These are phyloP conservation scores for Candida vartiovaarae DNA, from an alignment of 805 yeast genomes.

Conservation along the genomic window DNA sequence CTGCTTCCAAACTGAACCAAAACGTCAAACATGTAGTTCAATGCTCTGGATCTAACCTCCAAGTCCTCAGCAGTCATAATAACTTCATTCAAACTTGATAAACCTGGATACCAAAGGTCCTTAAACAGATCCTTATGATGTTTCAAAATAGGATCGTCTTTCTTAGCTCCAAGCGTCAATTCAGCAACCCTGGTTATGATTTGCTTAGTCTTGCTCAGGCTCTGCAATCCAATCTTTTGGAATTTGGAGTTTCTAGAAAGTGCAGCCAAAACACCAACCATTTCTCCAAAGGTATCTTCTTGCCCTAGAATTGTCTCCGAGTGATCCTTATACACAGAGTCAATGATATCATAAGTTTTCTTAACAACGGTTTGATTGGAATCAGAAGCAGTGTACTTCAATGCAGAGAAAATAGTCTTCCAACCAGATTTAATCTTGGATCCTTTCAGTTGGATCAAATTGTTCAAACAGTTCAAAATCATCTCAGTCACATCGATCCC, in stretches of 20 bases:
- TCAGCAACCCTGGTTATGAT: slow-evolving; percentile 55
- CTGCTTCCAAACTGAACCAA: slow-evolving; percentile 72
- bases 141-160: slow-evolving; percentile 16
- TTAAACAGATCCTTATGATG: slow-evolving; percentile 38
- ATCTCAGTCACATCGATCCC: slow-evolving; percentile 72
- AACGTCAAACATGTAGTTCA: slow-evolving; percentile 75
- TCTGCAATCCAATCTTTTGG: slow-evolving; percentile 74
- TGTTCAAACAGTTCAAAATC: slow-evolving; percentile 84
- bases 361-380: slow-evolving; percentile 50
- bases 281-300: slow-evolving; percentile 53
- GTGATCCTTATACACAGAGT: slow-evolving; percentile 53
- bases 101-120: slow-evolving; percentile 80
- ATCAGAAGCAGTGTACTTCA: slow-evolving; percentile 65
- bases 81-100: slow-evolving; percentile 78
- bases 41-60: slow-evolving; percentile 87
- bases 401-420: slow-evolving; percentile 78
- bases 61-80: slow-evolving; percentile 91
- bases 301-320: slow-evolving; percentile 58
- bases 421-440: slow-evolving; percentile 84
- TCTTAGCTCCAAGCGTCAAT: slow-evolving; percentile 26
- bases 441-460: slow-evolving; percentile 74
- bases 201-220: slow-evolving; percentile 65
- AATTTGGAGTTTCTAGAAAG: slow-evolving; percentile 78
- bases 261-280: slow-evolving; percentile 70
- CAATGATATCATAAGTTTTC: slow-evolving; percentile 57